Percentiles rank a stretch among this genome's conserved stretches.
Evolutionary conservation across 345 rosid genomes (phyloP).

Genomic region (Corchorus capsularis): DNA sequence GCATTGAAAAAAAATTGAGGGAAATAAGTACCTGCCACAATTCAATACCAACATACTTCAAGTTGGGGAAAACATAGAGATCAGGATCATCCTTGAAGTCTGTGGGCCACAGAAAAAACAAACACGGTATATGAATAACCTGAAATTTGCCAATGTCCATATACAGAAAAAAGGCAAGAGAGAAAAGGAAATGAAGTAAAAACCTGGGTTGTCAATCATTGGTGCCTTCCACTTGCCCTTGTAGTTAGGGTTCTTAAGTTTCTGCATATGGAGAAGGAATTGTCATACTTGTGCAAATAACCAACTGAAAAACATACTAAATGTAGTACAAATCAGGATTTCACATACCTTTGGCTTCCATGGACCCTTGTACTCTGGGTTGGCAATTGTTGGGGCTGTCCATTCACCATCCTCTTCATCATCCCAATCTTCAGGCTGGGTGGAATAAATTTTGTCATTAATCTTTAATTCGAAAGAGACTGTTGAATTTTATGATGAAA

Average conservation of each 20-base stretch:
- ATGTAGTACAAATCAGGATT: slow-evolving; percentile 11
- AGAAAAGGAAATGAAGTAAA: slow-evolving; percentile 23
- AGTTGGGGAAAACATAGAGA: slow-evolving; percentile 76
- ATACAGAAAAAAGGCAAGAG: background rate
- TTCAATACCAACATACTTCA: slow-evolving; percentile 95
- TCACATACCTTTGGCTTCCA: slow-evolving; percentile 87
- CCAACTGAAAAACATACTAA: slow-evolving; percentile 5
- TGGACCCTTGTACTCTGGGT: slow-evolving; percentile 96
- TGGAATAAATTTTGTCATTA: slow-evolving; percentile 31
- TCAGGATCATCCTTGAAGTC: slow-evolving; percentile 98
- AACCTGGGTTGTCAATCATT: slow-evolving; percentile 97
- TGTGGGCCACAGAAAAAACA: slow-evolving; percentile 28
- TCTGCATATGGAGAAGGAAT: slow-evolving; percentile 43
- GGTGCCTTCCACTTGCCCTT: slow-evolving; percentile 99
- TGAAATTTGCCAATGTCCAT: background rate
- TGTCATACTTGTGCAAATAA: background rate
- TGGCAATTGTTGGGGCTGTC: slow-evolving; percentile 92
- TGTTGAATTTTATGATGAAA: background rate
- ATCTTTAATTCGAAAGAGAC: background rate
- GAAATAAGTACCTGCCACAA: slow-evolving; percentile 83
- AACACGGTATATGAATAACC: background rate
- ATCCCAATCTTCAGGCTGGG: slow-evolving; percentile 99
- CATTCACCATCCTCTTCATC: slow-evolving; percentile 99
- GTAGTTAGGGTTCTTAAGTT: slow-evolving; percentile 95
- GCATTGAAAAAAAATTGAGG: background rate